Base-by-base conservation (phyloP, 2,329 filamentous ascomycete species). In the Rutstroemia sydowiana region DNA sequence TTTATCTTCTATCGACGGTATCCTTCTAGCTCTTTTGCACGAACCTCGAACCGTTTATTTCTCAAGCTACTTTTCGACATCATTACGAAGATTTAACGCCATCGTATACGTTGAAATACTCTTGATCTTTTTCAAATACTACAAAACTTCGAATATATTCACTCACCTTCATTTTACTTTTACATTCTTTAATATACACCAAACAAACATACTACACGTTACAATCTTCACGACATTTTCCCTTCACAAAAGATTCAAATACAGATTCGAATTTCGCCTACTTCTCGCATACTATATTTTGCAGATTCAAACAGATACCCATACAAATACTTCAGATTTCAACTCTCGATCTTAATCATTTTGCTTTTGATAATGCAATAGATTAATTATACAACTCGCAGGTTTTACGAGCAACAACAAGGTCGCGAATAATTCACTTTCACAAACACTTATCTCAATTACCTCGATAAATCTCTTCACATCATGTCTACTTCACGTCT, bases 401-500 rank as follows among this genome's bases (percentile, higher is more conserved):
- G n/a, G n/a, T 34, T 50, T 21, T n/a, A 45, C 48, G 48, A 50
- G 40, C 30, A 50, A 45, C 26, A 45, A 44, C 30, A 26, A 32
- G 49, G 9, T 21, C 37, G 16, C 18, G 10, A 9, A 30, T 45
- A 31, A 43, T 51, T 41, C 45, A 45, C 26, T 23, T 21, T 20
- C 43, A 37, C 20, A n/a, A 31, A 39, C 5, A 41, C 20, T 20
- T 23, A 20, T 20, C 34, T 28, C 23, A 13, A 28, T 16, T 18
- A 26, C 30, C 20, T 34, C 36, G 10, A 11, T 34, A 23, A 21
- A 18, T 43, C 28, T 49, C 36, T 42, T 20, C 21, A 32, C 44
- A 59, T 52, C 55, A 65, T 52, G 43, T 26, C n/a, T 36, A 39
- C 51, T 11, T 21, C 39, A 39, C 57, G 55, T 31, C 57, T 64